These are phyloP conservation scores for Phalaenopsis equestris DNA, from an alignment of 106 monocot genomes.

Conservation along the genomic window DNA sequence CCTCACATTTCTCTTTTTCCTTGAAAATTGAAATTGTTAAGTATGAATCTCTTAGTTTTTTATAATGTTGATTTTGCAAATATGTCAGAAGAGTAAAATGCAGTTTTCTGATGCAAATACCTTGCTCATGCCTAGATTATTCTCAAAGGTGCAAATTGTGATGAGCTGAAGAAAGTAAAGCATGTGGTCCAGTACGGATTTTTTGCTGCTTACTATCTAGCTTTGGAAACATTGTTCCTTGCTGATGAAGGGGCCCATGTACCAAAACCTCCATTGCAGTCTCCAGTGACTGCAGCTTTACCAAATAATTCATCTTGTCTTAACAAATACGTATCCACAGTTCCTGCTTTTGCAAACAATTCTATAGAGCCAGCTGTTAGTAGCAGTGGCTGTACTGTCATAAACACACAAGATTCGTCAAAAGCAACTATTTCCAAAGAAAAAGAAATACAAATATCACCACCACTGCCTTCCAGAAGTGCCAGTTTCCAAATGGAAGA, in stretches of 20 bases:
- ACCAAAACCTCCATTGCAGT: conserved; percentile 49
- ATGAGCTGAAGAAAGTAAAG: conserved; percentile 68
- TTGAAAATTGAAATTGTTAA: too few relatives aligned
- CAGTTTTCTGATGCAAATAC: not conserved
- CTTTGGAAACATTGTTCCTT: conserved; percentile 74
- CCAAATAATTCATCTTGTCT: conserved; percentile 47
- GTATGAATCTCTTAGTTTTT: too few relatives aligned
- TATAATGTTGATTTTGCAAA: too few relatives aligned
- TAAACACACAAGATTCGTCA: not conserved
- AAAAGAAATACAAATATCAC: conserved; percentile 4
- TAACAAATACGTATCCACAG: conserved; percentile 40
- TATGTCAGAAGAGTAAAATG: not conserved
- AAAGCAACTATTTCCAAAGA: conserved; percentile 2
- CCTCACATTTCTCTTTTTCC: not conserved
- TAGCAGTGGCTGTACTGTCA: not conserved
- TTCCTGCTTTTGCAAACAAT: conserved; percentile 38
- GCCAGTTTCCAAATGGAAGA: not conserved
- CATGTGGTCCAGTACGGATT: conserved; percentile 66
- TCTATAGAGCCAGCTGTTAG: not conserved
- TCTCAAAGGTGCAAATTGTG: conserved; percentile 49
- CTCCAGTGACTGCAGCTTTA: conserved; percentile 60
- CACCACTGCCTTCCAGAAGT: not conserved
- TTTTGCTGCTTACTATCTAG: conserved; percentile 71
- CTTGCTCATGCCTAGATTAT: conserved; percentile 29
- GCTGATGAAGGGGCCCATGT: conserved; percentile 72